A percentile compares a stretch with the other conserved stretches of the same genome.
These are phyloP conservation scores for Fusarium sp. DNA, from an alignment of 2,329 filamentous ascomycete species.

Conservation along the genomic window DNA sequence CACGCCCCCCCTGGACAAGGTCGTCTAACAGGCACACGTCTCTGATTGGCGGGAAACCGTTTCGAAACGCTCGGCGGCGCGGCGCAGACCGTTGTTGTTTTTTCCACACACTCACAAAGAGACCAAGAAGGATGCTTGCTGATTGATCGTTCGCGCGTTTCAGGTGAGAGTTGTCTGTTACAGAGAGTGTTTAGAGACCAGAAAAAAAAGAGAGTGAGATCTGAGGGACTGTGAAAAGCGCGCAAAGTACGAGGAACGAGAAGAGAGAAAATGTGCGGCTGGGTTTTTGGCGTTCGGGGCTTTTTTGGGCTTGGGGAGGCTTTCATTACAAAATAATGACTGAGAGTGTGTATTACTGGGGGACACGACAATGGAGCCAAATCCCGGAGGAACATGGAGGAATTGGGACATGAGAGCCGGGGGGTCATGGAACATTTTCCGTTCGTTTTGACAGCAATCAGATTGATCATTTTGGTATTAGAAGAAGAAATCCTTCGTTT, in stretches of 20 bases:
- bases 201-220: not conserved
- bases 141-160: constrained; percentile 24
- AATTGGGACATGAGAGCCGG: constrained; percentile 9
- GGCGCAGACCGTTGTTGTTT: constrained; percentile 20
- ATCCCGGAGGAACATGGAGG: constrained; percentile 19
- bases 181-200: constrained; percentile 21
- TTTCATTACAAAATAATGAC: constrained; percentile 5
- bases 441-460: not conserved
- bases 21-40: constrained; percentile 5
- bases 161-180: constrained; percentile 36
- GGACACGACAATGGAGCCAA: constrained; percentile 18
- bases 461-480: not conserved
- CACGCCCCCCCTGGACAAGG: not conserved
- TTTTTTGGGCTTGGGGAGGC: constrained; percentile 2
- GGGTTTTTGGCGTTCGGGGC: not conserved
- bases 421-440: constrained; percentile 8
- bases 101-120: not conserved
- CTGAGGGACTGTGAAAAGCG: not conserved
- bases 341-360: constrained; percentile 14
- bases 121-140: not conserved
- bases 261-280: constrained; percentile 9
- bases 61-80: constrained; percentile 43
- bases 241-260: constrained; percentile 6
- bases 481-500: not conserved
- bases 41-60: constrained; percentile 44